These are phyloP conservation scores for Inga laurina DNA, from an alignment of 306 rosid species.

Conservation along the genomic window DNA sequence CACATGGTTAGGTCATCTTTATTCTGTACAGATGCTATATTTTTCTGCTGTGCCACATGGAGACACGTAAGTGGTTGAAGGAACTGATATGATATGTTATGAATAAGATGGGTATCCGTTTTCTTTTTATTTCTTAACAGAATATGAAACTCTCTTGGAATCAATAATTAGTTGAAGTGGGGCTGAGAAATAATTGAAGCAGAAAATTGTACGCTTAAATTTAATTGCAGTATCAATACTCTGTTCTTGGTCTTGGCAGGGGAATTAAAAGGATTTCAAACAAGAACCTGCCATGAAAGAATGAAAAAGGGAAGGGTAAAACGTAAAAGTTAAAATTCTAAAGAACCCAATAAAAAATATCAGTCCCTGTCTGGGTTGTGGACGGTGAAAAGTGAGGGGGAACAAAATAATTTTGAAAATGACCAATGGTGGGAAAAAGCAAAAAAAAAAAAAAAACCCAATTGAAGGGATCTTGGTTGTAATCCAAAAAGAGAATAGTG, in stretches of 20 bases:
- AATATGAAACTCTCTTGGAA: neutral
- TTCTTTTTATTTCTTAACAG: neutral
- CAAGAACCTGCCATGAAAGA: neutral
- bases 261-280: neutral
- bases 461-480: constrained; percentile 20
- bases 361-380: neutral
- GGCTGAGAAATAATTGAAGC: neutral
- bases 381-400: constrained; percentile 3
- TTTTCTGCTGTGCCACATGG: constrained; percentile 23
- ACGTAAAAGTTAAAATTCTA: neutral
- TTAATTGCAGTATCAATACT: neutral
- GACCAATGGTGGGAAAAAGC: constrained; percentile 28
- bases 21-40: constrained; percentile 29
- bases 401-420: constrained; percentile 34
- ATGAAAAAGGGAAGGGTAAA: neutral
- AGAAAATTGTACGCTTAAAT: neutral
- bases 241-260: neutral
- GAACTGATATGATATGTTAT: neutral
- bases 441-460: neutral
- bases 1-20: constrained; percentile 61
- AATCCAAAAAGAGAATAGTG: constrained; percentile 27
- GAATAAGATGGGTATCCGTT: neutral
- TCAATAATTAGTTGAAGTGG: constrained; percentile 7
- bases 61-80: constrained; percentile 5
- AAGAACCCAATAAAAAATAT: neutral